Percentiles rank a stretch among this genome's conserved stretches.
Conservation (phyloP, 345 rosid species). For the Citrus maxima region DNA sequence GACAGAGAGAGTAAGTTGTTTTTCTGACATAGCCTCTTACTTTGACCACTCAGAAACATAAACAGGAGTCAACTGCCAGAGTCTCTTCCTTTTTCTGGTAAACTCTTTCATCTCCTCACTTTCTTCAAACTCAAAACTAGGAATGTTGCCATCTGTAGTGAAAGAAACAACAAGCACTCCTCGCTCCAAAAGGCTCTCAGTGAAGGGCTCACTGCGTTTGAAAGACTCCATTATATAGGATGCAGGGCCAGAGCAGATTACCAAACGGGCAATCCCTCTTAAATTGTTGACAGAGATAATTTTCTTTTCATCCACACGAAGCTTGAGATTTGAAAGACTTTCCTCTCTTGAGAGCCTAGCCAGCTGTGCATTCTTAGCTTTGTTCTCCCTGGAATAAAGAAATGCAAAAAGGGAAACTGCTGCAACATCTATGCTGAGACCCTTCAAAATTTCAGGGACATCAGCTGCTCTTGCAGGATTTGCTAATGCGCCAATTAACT, state of each 20-base stretch:
- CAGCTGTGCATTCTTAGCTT: conserved; percentile 66
- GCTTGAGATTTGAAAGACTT: conserved; percentile 79
- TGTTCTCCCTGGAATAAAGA: conserved; percentile 73
- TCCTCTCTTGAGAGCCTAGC: conserved; percentile 93
- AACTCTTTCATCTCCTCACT: conserved; percentile 54
- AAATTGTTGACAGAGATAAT: conserved; percentile 58
- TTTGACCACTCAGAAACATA: conserved; percentile 66
- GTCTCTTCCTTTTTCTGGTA: conserved; percentile 53
- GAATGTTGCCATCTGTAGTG: conserved; percentile 63
- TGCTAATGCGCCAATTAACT: conserved; percentile 65
- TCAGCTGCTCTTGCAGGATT: conserved; percentile 69
- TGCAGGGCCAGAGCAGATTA: conserved; percentile 80
- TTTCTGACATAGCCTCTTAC: conserved; percentile 42
- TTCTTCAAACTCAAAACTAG: conserved; percentile 62
- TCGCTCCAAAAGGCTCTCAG: conserved; percentile 73
- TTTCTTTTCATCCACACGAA: conserved; percentile 64
- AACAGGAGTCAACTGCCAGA: conserved; percentile 81
- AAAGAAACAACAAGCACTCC: conserved; percentile 90
- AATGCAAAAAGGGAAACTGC: conserved; percentile 75
- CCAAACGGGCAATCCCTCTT: conserved; percentile 81
- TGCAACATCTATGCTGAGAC: conserved; percentile 73
- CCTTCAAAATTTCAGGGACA: conserved; percentile 58
- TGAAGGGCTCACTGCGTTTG: conserved; percentile 68
- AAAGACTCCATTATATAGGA: conserved; percentile 66
- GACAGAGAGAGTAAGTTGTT: not conserved